phyloP scores from a whole-genome alignment of 2,329 filamentous ascomycete genomes.

The Colletotrichum navitas region DNA sequence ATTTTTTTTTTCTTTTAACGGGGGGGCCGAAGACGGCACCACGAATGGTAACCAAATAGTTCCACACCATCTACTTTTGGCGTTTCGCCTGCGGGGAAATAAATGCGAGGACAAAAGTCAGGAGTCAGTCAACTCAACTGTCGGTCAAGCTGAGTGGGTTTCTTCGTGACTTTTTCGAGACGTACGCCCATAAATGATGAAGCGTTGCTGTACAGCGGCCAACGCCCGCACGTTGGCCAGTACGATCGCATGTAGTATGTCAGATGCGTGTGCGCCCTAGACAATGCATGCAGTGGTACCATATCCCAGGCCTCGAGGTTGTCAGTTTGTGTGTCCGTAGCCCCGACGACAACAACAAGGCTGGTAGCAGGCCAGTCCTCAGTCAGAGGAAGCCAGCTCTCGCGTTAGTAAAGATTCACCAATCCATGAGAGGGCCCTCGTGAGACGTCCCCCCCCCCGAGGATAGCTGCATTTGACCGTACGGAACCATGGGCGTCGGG shows the following conservation, averaged over 20 bases:
- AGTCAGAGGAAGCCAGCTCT: slow-evolving; percentile 10
- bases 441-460: slow-evolving; percentile 5
- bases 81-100: slow-evolving; percentile 21
- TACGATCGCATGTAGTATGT: slow-evolving; percentile 17
- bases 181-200: background rate
- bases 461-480: slow-evolving; percentile 24
- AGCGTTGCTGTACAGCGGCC: slow-evolving; percentile 20
- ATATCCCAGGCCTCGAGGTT: background rate
- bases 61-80: slow-evolving; percentile 1
- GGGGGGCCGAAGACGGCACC: slow-evolving; percentile 15
- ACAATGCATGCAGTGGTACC: slow-evolving; percentile 13
- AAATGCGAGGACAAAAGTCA: slow-evolving; percentile 3
- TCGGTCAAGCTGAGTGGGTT: slow-evolving; percentile 23
- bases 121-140: slow-evolving; percentile 4
- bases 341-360: slow-evolving; percentile 15
- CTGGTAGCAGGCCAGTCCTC: background rate
- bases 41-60: background rate
- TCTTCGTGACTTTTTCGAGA: slow-evolving; percentile 8
- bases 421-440: slow-evolving; percentile 4
- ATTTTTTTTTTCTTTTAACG: background rate
- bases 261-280: slow-evolving; percentile 15
- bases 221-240: slow-evolving; percentile 7
- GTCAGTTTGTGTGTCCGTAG: background rate
- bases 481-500: slow-evolving; percentile 32
- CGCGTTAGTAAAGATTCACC: background rate